Evolutionary conservation across 148 eudicot species (phyloP), one percentile per base, ranked within the genome.

Genomic region (Amaranthus hypochondriacus): DNA sequence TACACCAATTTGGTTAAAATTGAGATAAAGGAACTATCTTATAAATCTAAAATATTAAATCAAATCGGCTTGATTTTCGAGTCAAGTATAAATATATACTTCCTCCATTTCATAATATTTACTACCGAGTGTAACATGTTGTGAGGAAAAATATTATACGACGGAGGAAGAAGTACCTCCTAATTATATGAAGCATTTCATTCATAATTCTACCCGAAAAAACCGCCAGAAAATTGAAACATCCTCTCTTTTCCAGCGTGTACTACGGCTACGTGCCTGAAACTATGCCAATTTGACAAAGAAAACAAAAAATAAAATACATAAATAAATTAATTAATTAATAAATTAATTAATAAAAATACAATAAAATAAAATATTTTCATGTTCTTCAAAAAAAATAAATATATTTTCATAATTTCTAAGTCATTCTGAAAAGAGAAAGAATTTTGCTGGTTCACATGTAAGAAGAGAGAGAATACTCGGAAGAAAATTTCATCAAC

Each of bases 181-280:
- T 18, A 18, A 18, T 18, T 18, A 18, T 18, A 18, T 18, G 18
- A 18, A 18, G 18, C 18, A 18, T 18, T 18, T 18, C 18, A 18
- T 18, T 18, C 18, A 44, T 21, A 3, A 10, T 0, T 44, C 12
- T 14, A 48, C 50, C 74, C 56, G 66, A 53, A 62, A 80, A 72
- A 67, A 62, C 73, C 74, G 81, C 77, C 62, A 56, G 58, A 70
- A 67, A 79, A 68, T 70, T 76, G 81, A 76, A 82, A 76, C 28
- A 53, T 73, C 69, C 77, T 70, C 73, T 76, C n/a, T 76, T 60
- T 65, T 81, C 80, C 80, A 72, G 71, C 84, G 73, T 80, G 81
- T 72, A 44, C 13, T 73, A 73, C 47, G 18, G 44, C 68, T 50
- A 75, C 77, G 77, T 75, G 71, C 56, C 72, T 42, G 68, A 44